Percentiles rank a stretch among this genome's conserved stretches.
Conservation (phyloP, 768 basidiomycete species). For the Agrocybe pediades region DNA sequence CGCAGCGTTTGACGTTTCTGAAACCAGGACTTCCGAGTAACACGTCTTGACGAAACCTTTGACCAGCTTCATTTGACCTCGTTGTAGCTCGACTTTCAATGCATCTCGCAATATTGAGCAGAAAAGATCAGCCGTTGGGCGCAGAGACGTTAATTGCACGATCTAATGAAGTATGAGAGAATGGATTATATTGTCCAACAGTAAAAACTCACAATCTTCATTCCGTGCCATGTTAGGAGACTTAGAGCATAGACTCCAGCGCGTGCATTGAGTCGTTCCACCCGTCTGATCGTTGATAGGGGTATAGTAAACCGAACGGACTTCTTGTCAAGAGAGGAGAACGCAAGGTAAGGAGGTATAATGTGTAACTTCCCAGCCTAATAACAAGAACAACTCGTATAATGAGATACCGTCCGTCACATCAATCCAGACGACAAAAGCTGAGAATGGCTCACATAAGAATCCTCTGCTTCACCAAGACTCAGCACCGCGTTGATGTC, state of each 20-base stretch:
- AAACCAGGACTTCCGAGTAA: conserved; percentile 89
- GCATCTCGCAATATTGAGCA: conserved; percentile 87
- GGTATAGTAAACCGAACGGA: conserved; percentile 92
- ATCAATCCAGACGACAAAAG: neutral
- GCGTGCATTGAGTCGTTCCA: conserved; percentile 90
- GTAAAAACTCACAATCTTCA: conserved; percentile 74
- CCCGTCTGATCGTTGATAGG: conserved; percentile 87
- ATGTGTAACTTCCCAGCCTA: conserved; percentile 92
- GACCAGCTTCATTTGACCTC: conserved; percentile 91
- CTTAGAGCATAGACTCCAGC: conserved; percentile 97
- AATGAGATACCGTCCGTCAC: conserved; percentile 8
- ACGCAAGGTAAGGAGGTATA: conserved; percentile 87
- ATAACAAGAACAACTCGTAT: neutral
- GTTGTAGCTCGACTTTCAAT: conserved; percentile 85
- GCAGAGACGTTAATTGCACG: conserved; percentile 89
- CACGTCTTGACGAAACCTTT: conserved; percentile 91
- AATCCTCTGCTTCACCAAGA: conserved; percentile 85
- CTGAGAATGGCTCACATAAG: conserved; percentile 73
- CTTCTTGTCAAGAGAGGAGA: conserved; percentile 88
- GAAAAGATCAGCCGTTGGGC: conserved; percentile 93
- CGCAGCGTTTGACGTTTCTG: conserved; percentile 52
- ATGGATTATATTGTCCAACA: neutral
- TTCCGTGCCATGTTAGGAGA: conserved; percentile 89
- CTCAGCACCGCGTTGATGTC: conserved; percentile 90
- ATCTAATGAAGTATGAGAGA: conserved; percentile 47